Conservation (phyloP, 768 basidiomycete genomes). For the Trametes villosa region DNA sequence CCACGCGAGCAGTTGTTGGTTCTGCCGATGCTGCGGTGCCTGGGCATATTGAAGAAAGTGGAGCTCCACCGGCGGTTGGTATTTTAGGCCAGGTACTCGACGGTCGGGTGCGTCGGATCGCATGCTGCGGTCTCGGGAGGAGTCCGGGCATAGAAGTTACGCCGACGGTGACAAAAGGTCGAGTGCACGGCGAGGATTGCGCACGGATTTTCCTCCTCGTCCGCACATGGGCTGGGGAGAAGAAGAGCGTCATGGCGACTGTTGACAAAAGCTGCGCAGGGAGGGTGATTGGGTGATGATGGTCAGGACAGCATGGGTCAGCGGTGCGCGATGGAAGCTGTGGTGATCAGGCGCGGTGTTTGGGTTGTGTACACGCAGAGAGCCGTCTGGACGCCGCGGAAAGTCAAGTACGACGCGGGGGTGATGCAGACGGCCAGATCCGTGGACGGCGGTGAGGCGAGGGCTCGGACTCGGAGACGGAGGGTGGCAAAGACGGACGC, state of each 20-base stretch:
- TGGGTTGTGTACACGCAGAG: not conserved
- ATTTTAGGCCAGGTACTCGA: not conserved
- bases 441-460: not conserved
- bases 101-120: not conserved
- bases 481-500: not conserved
- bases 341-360: not conserved
- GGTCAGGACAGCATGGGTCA: slow-evolving; percentile 1
- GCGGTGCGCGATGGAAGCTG: not conserved
- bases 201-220: too few relatives aligned
- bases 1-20: not conserved
- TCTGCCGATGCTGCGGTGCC: slow-evolving; percentile 5
- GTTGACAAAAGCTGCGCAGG: not conserved
- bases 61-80: not conserved
- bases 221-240: not conserved
- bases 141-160: too few relatives aligned
- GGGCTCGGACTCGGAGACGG: not conserved
- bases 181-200: not conserved
- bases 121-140: not conserved
- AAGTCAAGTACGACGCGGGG: not conserved
- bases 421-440: not conserved
- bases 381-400: not conserved
- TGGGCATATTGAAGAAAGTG: slow-evolving; percentile 6
- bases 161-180: not conserved
- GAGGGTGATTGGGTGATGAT: slow-evolving; percentile 6
- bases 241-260: slow-evolving; percentile 14